These are phyloP conservation scores for Sphaerostilbella broomeana DNA, from an alignment of 2,329 filamentous ascomycete species.

Conservation along the genomic window DNA sequence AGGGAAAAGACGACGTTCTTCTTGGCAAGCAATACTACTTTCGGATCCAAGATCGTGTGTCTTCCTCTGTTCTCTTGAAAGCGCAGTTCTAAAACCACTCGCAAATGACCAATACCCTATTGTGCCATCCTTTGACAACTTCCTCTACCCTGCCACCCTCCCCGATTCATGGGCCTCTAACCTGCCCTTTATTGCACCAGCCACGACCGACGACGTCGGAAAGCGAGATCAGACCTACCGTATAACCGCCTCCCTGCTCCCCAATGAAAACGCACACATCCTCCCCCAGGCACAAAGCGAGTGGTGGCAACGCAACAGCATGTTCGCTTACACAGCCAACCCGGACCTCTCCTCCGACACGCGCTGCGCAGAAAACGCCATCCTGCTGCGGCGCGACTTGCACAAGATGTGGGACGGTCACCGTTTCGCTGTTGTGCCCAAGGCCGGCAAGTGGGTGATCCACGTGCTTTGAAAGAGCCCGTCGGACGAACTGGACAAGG, in stretches of 20 bases:
- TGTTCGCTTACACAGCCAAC: slow-evolving; percentile 9
- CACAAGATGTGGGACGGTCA: slow-evolving; percentile 10
- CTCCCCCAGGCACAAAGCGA: slow-evolving; percentile 11
- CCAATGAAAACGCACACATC: slow-evolving; percentile 10
- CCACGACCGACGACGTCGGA: slow-evolving; percentile 6
- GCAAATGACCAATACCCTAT: slow-evolving; percentile 10
- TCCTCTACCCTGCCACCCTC: slow-evolving; percentile 2
- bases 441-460: not conserved
- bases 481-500: slow-evolving; percentile 8
- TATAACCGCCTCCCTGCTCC: slow-evolving; percentile 7
- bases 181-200: slow-evolving; percentile 3
- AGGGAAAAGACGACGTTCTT: not conserved
- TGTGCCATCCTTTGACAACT: slow-evolving; percentile 8
- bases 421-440: slow-evolving; percentile 9
- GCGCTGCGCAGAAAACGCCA: slow-evolving; percentile 9
- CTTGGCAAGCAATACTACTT: not conserved
- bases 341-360: slow-evolving; percentile 7
- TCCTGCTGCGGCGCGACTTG: slow-evolving; percentile 7
- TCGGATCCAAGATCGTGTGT: not conserved
- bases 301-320: slow-evolving; percentile 12
- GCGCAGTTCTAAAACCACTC: not conserved
- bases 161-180: slow-evolving; percentile 4
- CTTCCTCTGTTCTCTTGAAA: too few relatives aligned
- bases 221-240: slow-evolving; percentile 8
- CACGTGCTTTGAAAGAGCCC: slow-evolving; percentile 8